Evolutionary conservation across 768 basidiomycete genomes (phyloP).

Genomic region (Tricholoma saponaceum): DNA sequence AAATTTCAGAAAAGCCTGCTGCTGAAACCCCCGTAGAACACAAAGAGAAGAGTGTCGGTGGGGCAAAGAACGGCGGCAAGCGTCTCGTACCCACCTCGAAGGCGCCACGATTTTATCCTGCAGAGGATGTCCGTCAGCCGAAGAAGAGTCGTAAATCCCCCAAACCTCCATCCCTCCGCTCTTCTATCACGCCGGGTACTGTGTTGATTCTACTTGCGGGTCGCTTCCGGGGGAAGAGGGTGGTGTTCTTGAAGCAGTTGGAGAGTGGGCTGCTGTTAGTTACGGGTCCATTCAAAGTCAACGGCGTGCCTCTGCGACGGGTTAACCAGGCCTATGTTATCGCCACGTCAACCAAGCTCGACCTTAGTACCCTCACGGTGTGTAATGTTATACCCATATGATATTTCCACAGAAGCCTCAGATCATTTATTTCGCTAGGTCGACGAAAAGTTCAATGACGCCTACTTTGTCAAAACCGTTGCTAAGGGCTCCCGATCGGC

Average conservation of each 20-base stretch:
- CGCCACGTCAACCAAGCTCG: conserved; percentile 93
- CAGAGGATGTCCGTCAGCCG: conserved; percentile 87
- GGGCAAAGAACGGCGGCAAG: conserved; percentile 86
- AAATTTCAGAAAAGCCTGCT: conserved; percentile 70
- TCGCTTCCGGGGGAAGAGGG: conserved; percentile 96
- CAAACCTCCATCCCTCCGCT: conserved; percentile 74
- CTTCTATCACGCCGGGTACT: conserved; percentile 89
- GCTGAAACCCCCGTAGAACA: conserved; percentile 54
- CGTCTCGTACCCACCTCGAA: conserved; percentile 84
- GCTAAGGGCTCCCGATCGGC: conserved; percentile 71
- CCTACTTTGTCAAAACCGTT: conserved; percentile 85
- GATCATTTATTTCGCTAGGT: conserved; percentile 41
- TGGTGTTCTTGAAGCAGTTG: conserved; percentile 97
- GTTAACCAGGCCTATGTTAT: conserved; percentile 99
- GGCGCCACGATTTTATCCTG: conserved; percentile 90
- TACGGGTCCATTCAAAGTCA: conserved; percentile 96
- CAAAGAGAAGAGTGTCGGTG: conserved; percentile 80
- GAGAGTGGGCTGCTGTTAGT: conserved; percentile 89
- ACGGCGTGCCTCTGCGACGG: conserved; percentile 96
- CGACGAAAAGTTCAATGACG: conserved; percentile 87
- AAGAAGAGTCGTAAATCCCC: conserved; percentile 90
- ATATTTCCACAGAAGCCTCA: background rate
- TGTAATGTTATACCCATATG: conserved; percentile 20
- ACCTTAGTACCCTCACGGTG: conserved; percentile 73
- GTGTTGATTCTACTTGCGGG: conserved; percentile 96